Conservation (phyloP, 73 alveolate species). For the Tetrahymena thermophila region DNA sequence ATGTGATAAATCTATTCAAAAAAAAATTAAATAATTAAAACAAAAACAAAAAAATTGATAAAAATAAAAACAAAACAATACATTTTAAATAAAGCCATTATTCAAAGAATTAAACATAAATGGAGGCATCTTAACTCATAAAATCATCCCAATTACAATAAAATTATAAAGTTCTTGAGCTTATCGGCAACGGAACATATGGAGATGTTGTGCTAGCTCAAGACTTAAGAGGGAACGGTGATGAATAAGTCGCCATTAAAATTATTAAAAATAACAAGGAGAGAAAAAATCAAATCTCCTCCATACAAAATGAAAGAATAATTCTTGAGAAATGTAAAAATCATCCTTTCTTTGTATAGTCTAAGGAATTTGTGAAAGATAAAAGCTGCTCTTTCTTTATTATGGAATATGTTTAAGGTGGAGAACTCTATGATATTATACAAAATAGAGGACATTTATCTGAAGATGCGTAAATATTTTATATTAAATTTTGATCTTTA, state of each 20-base stretch:
- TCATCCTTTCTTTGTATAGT: conserved; percentile 69
- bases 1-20: not conserved
- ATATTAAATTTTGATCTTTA: not conserved
- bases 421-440: conserved; percentile 79
- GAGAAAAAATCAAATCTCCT: conserved; percentile 70
- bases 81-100: not conserved
- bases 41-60: not conserved
- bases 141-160: not conserved
- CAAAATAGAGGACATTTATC: conserved; percentile 39
- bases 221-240: not conserved
- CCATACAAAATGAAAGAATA: conserved; percentile 70
- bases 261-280: conserved; percentile 67
- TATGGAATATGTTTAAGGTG: conserved; percentile 90
- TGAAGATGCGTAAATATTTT: conserved; percentile 10
- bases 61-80: not conserved
- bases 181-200: not conserved
- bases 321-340: conserved; percentile 57
- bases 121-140: not conserved
- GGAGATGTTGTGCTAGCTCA: not conserved
- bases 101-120: not conserved
- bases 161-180: not conserved
- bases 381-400: conserved; percentile 83
- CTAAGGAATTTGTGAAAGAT: conserved; percentile 83
- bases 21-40: too few relatives aligned
- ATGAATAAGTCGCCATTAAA: conserved; percentile 81